Base-by-base conservation (phyloP, 106 monocot species). In the Apostasia ramifera region DNA sequence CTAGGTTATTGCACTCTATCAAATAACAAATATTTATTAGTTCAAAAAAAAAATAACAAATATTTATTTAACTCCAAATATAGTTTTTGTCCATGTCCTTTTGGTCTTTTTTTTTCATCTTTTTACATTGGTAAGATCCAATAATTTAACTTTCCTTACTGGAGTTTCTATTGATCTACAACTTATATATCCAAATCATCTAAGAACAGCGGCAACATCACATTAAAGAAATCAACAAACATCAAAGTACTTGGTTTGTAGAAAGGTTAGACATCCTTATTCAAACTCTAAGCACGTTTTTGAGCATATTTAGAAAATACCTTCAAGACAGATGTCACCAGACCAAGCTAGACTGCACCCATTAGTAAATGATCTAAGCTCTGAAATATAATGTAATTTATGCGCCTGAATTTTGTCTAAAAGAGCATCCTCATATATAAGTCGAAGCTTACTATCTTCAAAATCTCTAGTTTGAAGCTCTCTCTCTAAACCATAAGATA, bases 261-360 rank as follows among this genome's bases (percentile, higher is more conserved):
- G n/a, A 59, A 42, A 6, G 40, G 7, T 40, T 59, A 40, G 10
- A 26, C 26, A 26, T 26, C 26, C 26, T 26, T 26, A 26, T 26
- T 56, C 1, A 2, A 41, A 59, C 40, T 59, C 2, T 13, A 63
- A 63, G 13, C 9, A 44, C 12, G 11, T 2, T 45, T 45, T n/a
- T 39, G 44, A 63, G n/a, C 10, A 63, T 4, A 63, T 63, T 12
- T 61, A 63, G n/a, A 59, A 1, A 7, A 51, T 79, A 97, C 95
- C 95, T 89, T 97, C 92, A 59, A 97, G 74, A 67, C 74, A 79
- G 37, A 97, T 92, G 68, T 92, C 89, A 72, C 95, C 92, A 54
- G 84, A 78, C 86, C 92, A 84, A 77, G 92, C 95, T 63, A 97
- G 74, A 63, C 71, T 87, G 69, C 86, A 86, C 69, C 95, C 79